phyloP scores from a whole-genome alignment of 2,329 filamentous ascomycete genomes.

The Mycosphaerella sp. region DNA sequence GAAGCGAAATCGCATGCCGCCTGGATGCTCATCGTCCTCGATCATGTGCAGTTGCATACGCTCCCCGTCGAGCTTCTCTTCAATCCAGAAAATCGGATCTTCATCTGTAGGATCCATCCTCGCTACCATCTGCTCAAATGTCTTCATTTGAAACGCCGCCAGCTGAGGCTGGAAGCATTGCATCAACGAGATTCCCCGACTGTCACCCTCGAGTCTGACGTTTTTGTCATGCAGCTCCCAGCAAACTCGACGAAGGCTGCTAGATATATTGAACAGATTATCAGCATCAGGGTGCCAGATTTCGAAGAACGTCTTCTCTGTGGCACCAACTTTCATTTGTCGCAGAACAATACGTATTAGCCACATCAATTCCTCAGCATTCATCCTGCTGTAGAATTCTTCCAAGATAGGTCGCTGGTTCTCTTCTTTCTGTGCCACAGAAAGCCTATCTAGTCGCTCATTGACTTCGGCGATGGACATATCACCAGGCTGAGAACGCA shows the following conservation, averaged over 20 bases:
- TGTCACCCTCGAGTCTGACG: constrained; percentile 66
- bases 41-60: constrained; percentile 94
- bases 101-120: constrained; percentile 61
- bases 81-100: constrained; percentile 83
- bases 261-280: constrained; percentile 74
- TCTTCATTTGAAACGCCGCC: constrained; percentile 81
- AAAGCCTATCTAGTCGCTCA: constrained; percentile 70
- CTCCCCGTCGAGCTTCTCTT: constrained; percentile 96
- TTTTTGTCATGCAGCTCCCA: constrained; percentile 81
- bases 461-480: constrained; percentile 91
- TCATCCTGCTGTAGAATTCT: constrained; percentile 84
- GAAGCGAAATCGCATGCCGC: constrained; percentile 71
- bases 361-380: constrained; percentile 89
- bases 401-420: constrained; percentile 76
- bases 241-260: constrained; percentile 81
- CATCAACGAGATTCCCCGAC: constrained; percentile 74
- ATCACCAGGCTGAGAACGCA: constrained; percentile 64
- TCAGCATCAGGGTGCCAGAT: constrained; percentile 51
- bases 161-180: constrained; percentile 95
- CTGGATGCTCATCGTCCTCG: constrained; percentile 59
- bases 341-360: constrained; percentile 87
- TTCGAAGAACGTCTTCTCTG: constrained; percentile 81
- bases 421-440: constrained; percentile 70
- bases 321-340: constrained; percentile 68
- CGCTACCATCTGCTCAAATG: constrained; percentile 72